A percentile compares a stretch with the other conserved stretches of the same genome.
phyloP scores from a whole-genome alignment of 2,329 filamentous ascomycete genomes.

The Ophiocordyceps sinensis region DNA sequence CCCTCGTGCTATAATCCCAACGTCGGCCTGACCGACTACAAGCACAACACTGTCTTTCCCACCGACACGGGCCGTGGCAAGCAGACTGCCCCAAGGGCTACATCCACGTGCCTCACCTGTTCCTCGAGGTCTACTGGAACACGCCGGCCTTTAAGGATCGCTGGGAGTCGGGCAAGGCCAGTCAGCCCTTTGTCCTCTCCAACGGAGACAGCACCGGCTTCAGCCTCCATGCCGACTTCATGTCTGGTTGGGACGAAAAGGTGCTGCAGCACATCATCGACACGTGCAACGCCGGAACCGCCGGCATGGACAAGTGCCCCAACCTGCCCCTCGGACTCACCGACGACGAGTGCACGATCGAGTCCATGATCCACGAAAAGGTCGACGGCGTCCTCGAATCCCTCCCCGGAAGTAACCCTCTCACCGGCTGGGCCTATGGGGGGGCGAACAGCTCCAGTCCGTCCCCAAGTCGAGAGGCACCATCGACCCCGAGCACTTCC shows the following conservation, averaged over 20 bases:
- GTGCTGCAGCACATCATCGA: conserved; percentile 53
- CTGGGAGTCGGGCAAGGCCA: conserved; percentile 38
- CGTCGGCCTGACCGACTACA: conserved; percentile 42
- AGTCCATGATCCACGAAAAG: conserved; percentile 29
- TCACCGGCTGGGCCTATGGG: conserved; percentile 37
- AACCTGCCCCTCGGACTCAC: conserved; percentile 39
- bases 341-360: conserved; percentile 35
- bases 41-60: conserved; percentile 55
- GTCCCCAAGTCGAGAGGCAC: not conserved
- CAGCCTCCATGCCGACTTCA: conserved; percentile 57
- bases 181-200: conserved; percentile 52
- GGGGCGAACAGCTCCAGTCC: conserved; percentile 4
- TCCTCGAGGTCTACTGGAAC: conserved; percentile 47
- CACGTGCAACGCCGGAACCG: conserved; percentile 44
- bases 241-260: conserved; percentile 55
- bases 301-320: conserved; percentile 48
- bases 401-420: conserved; percentile 41
- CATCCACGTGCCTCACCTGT: conserved; percentile 41
- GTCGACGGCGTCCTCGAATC: conserved; percentile 26
- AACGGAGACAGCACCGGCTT: conserved; percentile 59
- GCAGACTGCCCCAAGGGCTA: conserved; percentile 38
- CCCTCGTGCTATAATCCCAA: conserved; percentile 60
- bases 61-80: conserved; percentile 27
- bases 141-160: conserved; percentile 35
- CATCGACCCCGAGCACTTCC: not conserved